Percentiles rank a stretch among this genome's conserved stretches.
These are phyloP conservation scores for Crataegus laevigata DNA, from an alignment of 306 rosid genomes.

Conservation along the genomic window DNA sequence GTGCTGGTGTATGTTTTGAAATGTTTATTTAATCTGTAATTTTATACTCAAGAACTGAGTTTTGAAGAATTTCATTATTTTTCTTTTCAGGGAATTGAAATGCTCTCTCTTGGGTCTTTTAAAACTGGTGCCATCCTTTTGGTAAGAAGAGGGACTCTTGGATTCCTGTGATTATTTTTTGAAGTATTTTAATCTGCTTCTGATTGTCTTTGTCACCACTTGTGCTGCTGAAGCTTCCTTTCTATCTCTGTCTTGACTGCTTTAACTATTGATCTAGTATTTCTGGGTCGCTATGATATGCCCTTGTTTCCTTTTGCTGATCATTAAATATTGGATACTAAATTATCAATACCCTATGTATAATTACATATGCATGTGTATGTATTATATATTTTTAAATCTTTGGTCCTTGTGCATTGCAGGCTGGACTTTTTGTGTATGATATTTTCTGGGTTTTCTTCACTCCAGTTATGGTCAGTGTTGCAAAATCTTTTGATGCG, in stretches of 20 bases:
- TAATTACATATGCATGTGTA: background rate
- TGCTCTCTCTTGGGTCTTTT: constrained; percentile 99
- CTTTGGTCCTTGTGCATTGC: constrained; percentile 13
- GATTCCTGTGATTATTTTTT: background rate
- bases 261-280: background rate
- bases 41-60: background rate
- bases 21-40: background rate
- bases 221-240: background rate
- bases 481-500: constrained; percentile 98
- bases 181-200: background rate
- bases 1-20: background rate
- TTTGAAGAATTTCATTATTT: constrained; percentile 1
- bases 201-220: background rate
- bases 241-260: background rate
- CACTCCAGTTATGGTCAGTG: constrained; percentile 99
- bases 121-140: constrained; percentile 96
- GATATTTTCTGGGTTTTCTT: constrained; percentile 99
- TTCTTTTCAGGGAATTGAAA: constrained; percentile 85
- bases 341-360: background rate
- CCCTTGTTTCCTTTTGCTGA: background rate
- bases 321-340: background rate
- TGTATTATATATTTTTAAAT: background rate
- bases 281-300: background rate
- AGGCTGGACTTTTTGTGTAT: constrained; percentile 95
- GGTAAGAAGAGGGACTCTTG: constrained; percentile 40